Base-by-base conservation (phyloP, 371 early-diverging fungal species). In the Paramicrosporidium saccamoebae region DNA sequence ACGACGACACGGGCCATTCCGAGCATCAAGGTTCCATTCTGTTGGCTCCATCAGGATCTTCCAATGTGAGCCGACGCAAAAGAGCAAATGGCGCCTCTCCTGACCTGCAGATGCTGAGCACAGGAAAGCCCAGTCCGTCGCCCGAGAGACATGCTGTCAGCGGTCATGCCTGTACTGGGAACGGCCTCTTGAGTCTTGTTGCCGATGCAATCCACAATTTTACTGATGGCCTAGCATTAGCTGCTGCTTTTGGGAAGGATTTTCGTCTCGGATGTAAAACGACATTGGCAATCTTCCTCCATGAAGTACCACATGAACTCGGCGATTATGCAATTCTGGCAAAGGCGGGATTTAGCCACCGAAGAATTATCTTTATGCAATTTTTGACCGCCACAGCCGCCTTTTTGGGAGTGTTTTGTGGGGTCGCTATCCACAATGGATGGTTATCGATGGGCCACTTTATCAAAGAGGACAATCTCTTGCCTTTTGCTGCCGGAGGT, bases 271-370 rank as follows among this genome's bases (percentile, higher is more conserved):
- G 77, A 12, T 54, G 72, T 0, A 64, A 72, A 0, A 73, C 78
- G 1, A 62, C 75, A 3, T 58, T 77, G 0, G 79, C 81, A 0
- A 73, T 77, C n/a, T 69, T 77, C 23, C 65, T 77, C 43, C 81
- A 79, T 35, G 81, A 79, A 41, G 66, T 79, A 16, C 78, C 81
- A 3, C 81, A 79, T 37, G 74, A 79, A 43, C 62, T 79, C 2
- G 67, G 75, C 20, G 81, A 79, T 36, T 77, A 66, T 50, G 77
- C 81, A 9, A 73, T 75, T 29, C 48, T 79, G 22, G 50, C 73
- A 26, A 62, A 67, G 35, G 62, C 69, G 5, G 78, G 78, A 0
- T 72, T 74, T 28, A 53, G 59, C 17, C 53, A 60, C 21, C 36
- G 52, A 23, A 48, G 53, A 20, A 74, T 75, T 10, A 50, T 72